Percentiles rank a stretch among this genome's conserved stretches.
Evolutionary conservation across 768 basidiomycete genomes (phyloP).

Genomic region (Auricularia sp.): DNA sequence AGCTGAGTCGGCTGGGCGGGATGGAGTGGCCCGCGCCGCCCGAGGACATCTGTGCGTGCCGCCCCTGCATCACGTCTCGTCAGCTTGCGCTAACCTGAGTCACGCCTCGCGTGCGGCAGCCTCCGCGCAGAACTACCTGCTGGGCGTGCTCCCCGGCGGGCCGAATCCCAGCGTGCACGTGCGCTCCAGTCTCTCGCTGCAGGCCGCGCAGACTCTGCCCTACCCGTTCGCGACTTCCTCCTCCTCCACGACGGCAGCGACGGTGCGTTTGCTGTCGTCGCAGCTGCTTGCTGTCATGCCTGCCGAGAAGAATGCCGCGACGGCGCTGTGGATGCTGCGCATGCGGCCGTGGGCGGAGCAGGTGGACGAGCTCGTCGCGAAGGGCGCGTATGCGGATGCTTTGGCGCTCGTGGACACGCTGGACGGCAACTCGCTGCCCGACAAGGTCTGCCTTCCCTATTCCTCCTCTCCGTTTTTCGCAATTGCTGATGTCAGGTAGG

Average conservation of each 20-base stretch:
- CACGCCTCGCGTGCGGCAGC: constrained; percentile 27
- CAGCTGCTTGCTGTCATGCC: constrained; percentile 62
- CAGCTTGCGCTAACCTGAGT: too few species aligned
- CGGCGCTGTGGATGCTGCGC: constrained; percentile 58
- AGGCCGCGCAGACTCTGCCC: constrained; percentile 47
- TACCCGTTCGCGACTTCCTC: constrained; percentile 40
- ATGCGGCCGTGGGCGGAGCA: constrained; percentile 73
- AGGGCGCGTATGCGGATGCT: constrained; percentile 64
- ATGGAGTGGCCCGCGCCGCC: constrained; percentile 74
- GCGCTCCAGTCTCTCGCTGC: constrained; percentile 57
- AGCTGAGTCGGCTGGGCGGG: constrained; percentile 33
- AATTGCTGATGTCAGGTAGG: constrained; percentile 23
- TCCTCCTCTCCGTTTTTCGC: too few species aligned
- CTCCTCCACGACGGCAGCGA: constrained; percentile 21
- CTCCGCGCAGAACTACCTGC: constrained; percentile 66
- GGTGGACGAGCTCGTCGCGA: constrained; percentile 69
- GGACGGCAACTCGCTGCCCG: constrained; percentile 45
- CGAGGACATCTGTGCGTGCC: constrained; percentile 56
- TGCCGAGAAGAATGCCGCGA: constrained; percentile 52
- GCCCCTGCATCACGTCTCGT: too few species aligned
- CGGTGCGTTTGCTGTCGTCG: constrained; percentile 54
- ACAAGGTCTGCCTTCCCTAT: constrained; percentile 38
- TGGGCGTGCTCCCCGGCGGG: constrained; percentile 62
- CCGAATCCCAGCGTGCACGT: constrained; percentile 42
- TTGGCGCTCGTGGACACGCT: constrained; percentile 66